phyloP scores from a whole-genome alignment of 208 protist genomes.

The Leishmania mexicana region DNA sequence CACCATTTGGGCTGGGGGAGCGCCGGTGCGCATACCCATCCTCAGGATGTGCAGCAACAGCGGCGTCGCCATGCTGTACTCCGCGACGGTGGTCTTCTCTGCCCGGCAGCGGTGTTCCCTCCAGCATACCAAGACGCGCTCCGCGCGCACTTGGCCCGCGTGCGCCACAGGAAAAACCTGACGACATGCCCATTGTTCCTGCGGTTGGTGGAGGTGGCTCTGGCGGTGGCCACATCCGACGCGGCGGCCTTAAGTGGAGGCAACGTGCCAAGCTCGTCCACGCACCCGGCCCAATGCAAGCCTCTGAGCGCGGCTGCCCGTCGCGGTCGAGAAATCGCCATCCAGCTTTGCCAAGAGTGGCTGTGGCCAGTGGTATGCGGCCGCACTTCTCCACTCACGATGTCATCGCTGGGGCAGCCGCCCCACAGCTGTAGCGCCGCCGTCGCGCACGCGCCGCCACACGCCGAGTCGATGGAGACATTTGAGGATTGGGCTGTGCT shows the following conservation, averaged over 20 bases:
- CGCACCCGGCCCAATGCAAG: background rate
- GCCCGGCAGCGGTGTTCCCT: conserved; percentile 18
- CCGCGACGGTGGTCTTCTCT: conserved; percentile 22
- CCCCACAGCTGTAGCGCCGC: background rate
- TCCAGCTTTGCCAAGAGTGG: conserved; percentile 21
- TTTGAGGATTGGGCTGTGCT: conserved; percentile 27
- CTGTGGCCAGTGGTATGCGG: conserved; percentile 32
- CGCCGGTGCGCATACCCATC: background rate
- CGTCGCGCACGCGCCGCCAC: background rate
- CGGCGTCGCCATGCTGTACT: background rate
- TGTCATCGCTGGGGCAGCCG: background rate
- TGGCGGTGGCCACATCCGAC: conserved; percentile 4
- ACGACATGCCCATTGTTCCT: conserved; percentile 48
- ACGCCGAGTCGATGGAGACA: background rate
- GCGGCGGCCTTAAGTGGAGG: background rate
- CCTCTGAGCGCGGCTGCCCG: background rate
- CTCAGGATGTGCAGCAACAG: background rate
- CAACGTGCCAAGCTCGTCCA: too few species aligned
- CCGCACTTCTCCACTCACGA: background rate
- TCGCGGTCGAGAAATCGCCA: conserved; percentile 18
- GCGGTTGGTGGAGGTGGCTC: conserved; percentile 51
- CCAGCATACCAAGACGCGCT: conserved; percentile 25
- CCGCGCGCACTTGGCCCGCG: conserved; percentile 15
- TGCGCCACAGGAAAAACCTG: conserved; percentile 37
- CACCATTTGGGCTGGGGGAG: background rate